These are phyloP conservation scores for Erigeron philadelphicus DNA, from an alignment of 140 eudicot genomes.

Conservation along the genomic window DNA sequence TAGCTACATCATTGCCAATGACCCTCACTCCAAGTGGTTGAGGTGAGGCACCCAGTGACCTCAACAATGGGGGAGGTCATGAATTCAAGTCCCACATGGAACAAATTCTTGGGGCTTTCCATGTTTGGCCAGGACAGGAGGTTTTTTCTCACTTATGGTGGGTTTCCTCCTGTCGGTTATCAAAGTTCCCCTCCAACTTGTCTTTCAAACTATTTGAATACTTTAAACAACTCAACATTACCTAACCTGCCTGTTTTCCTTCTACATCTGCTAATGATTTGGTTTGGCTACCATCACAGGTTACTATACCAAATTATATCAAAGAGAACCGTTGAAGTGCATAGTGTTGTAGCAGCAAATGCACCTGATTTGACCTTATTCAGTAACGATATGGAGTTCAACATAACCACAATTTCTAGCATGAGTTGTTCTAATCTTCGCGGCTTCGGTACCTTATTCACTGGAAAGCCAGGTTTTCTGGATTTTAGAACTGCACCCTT, in stretches of 20 bases:
- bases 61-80: too few species aligned
- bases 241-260: conserved; percentile 6
- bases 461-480: conserved; percentile 57
- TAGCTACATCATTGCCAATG: background rate
- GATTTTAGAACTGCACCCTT: conserved; percentile 46
- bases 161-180: too few species aligned
- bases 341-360: conserved; percentile 70
- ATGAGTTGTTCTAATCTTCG: conserved; percentile 76
- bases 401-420: conserved; percentile 72
- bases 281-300: conserved; percentile 37
- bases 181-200: too few species aligned
- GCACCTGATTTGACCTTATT: conserved; percentile 67
- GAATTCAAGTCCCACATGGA: too few species aligned
- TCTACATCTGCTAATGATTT: conserved; percentile 3
- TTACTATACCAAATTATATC: conserved; percentile 75
- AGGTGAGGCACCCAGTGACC: too few species aligned
- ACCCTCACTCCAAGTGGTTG: too few species aligned
- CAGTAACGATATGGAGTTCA: conserved; percentile 67
- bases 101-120: too few species aligned
- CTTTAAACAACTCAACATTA: background rate
- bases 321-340: conserved; percentile 74
- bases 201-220: too few species aligned
- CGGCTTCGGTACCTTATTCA: conserved; percentile 48
- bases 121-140: too few species aligned
- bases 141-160: too few species aligned